These are phyloP conservation scores for Starmerella vitae DNA, from an alignment of 805 yeast species.

Conservation along the genomic window DNA sequence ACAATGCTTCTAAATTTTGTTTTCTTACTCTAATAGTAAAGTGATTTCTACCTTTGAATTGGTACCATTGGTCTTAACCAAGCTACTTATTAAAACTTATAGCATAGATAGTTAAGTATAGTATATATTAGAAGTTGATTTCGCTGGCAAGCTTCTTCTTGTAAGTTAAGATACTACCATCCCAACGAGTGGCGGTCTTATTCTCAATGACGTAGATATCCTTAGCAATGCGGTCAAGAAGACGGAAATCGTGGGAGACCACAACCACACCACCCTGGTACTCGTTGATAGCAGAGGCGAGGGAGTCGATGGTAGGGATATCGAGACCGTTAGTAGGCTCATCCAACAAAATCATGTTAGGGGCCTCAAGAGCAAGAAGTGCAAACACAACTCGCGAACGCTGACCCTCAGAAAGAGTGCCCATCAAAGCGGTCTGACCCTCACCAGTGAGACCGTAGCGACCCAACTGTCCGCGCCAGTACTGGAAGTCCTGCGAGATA, in stretches of 20 bases:
- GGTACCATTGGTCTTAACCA: too few species aligned
- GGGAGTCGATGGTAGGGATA: conserved; percentile 93
- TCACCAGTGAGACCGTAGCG: conserved; percentile 98
- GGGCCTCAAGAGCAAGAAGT: conserved; percentile 82
- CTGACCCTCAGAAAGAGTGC: conserved; percentile 96
- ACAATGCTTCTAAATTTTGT: too few species aligned
- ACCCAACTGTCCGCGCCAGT: conserved; percentile 89
- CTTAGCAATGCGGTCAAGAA: conserved; percentile 91
- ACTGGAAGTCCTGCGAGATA: conserved; percentile 95
- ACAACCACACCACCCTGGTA: conserved; percentile 98
- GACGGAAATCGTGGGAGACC: conserved; percentile 97
- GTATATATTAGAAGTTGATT: conserved; percentile 35
- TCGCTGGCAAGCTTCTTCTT: conserved; percentile 88
- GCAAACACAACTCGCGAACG: conserved; percentile 98
- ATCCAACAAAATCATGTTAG: conserved; percentile 87
- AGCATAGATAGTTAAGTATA: too few species aligned
- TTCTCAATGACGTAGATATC: conserved; percentile 94
- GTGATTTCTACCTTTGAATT: too few species aligned
- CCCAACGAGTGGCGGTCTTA: conserved; percentile 94
- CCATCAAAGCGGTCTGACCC: conserved; percentile 97
- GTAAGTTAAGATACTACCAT: conserved; percentile 78
- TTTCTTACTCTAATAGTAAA: too few species aligned
- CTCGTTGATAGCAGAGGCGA: conserved; percentile 88
- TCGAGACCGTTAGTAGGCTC: conserved; percentile 99
- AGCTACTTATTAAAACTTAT: too few species aligned